Conservation (phyloP, 495 filamentous ascomycete genomes). For the Aspergillus conjunctus region DNA sequence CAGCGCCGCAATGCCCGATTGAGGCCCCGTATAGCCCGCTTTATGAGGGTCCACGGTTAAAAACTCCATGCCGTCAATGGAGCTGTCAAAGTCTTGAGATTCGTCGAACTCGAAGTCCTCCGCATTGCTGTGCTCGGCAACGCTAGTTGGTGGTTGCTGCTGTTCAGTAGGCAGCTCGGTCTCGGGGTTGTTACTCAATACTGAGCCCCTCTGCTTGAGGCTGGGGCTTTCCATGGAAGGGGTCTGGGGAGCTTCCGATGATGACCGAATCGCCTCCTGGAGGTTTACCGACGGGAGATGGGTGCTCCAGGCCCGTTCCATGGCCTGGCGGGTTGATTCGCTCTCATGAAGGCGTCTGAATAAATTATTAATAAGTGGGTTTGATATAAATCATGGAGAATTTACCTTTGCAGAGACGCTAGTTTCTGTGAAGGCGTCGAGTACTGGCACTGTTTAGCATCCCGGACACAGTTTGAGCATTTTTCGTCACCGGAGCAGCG, state of each 20-base stretch:
- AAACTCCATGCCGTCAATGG: conserved; percentile 28
- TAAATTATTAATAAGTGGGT: too few species aligned
- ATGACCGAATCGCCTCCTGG: conserved; percentile 25
- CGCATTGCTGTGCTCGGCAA: conserved; percentile 26
- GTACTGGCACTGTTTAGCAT: conserved; percentile 26
- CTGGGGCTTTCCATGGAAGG: too few species aligned
- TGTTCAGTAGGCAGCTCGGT: conserved; percentile 24
- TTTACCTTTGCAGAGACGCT: conserved; percentile 22
- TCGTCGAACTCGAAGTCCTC: conserved; percentile 31
- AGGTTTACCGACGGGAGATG: conserved; percentile 25
- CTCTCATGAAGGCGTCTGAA: conserved; percentile 24
- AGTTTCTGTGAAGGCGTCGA: conserved; percentile 24
- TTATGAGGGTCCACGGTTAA: conserved; percentile 25
- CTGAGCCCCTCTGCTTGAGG: too few species aligned
- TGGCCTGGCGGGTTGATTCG: conserved; percentile 15
- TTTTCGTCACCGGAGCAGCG: conserved; percentile 27
- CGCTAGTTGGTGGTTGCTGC: conserved; percentile 16
- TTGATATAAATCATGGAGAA: not conserved
- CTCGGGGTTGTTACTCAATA: too few species aligned
- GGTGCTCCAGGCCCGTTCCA: conserved; percentile 23
- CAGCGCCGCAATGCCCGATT: conserved; percentile 26
- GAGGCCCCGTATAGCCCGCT: conserved; percentile 27
- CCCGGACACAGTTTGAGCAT: conserved; percentile 25
- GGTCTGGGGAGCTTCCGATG: too few species aligned
- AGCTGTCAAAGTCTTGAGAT: conserved; percentile 28